phyloP scores from a whole-genome alignment of 2,329 filamentous ascomycete species.

The Alternaria dauci region DNA sequence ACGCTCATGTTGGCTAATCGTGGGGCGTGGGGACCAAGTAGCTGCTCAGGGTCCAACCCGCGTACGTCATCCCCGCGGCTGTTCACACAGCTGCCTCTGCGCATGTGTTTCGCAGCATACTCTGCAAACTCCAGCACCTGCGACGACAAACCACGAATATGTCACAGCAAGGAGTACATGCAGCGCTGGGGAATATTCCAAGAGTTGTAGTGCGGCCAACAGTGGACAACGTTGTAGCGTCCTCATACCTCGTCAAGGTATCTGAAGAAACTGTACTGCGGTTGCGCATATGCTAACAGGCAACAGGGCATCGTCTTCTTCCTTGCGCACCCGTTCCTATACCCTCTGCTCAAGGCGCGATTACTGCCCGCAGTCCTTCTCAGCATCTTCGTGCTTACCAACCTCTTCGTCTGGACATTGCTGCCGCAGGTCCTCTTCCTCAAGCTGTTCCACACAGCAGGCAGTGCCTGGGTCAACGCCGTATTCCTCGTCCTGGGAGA shows the following conservation, averaged over 20 bases:
- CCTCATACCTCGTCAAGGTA: conserved; percentile 46
- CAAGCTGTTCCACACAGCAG: conserved; percentile 81
- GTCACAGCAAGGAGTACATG: conserved; percentile 47
- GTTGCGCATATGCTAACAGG: conserved; percentile 22
- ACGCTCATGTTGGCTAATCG: conserved; percentile 3
- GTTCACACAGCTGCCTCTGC: conserved; percentile 7
- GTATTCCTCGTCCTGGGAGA: conserved; percentile 81
- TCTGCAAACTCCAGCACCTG: background rate
- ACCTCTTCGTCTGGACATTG: conserved; percentile 88
- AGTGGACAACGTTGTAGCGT: conserved; percentile 36
- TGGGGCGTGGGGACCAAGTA: background rate
- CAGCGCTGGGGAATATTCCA: conserved; percentile 31
- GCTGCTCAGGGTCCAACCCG: background rate
- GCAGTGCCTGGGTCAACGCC: conserved; percentile 88
- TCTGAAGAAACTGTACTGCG: background rate
- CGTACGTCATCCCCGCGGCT: conserved; percentile 18
- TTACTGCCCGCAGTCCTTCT: conserved; percentile 83
- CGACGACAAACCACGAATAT: conserved; percentile 29
- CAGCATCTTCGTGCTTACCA: conserved; percentile 80
- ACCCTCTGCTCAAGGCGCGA: conserved; percentile 79
- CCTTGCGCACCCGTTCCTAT: conserved; percentile 76
- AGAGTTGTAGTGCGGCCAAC: conserved; percentile 41
- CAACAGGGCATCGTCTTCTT: conserved; percentile 82
- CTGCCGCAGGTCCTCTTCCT: conserved; percentile 89
- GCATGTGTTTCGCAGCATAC: conserved; percentile 5